Conservation (phyloP, 371 early-diverging fungal genomes). For the Mucor saturninus region DNA sequence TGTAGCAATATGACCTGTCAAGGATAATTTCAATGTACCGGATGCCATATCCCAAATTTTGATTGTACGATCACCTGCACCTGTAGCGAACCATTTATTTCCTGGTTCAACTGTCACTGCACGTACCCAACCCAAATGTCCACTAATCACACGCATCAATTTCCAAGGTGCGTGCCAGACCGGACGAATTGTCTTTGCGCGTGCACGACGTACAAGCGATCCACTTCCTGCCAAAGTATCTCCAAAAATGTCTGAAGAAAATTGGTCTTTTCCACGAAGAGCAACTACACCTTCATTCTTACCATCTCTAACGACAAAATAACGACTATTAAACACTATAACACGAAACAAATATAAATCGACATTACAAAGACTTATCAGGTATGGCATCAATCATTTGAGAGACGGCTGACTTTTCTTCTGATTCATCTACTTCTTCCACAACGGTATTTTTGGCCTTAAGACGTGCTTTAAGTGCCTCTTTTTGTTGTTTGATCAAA, state of each 20-base stretch:
- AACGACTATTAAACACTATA: background rate
- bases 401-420: conserved; percentile 29
- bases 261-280: conserved; percentile 49
- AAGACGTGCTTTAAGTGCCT: conserved; percentile 48
- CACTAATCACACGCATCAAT: conserved; percentile 95
- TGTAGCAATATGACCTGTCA: conserved; percentile 96
- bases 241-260: conserved; percentile 55
- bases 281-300: conserved; percentile 51
- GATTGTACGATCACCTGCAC: conserved; percentile 95
- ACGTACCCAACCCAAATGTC: conserved; percentile 97
- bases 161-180: conserved; percentile 99
- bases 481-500: conserved; percentile 61
- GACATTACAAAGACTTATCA: conserved; percentile 31
- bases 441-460: conserved; percentile 32
- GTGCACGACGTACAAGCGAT: conserved; percentile 65
- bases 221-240: conserved; percentile 53
- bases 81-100: conserved; percentile 98
- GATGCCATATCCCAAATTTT: conserved; percentile 99
- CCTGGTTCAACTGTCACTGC: conserved; percentile 91
- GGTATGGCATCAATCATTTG: conserved; percentile 51
- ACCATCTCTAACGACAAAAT: background rate
- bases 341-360: background rate
- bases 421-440: conserved; percentile 44
- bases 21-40: conserved; percentile 90
- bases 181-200: conserved; percentile 66